These are phyloP conservation scores for Tolypocladium paradoxum DNA, from an alignment of 2,329 filamentous ascomycete species.

Conservation along the genomic window DNA sequence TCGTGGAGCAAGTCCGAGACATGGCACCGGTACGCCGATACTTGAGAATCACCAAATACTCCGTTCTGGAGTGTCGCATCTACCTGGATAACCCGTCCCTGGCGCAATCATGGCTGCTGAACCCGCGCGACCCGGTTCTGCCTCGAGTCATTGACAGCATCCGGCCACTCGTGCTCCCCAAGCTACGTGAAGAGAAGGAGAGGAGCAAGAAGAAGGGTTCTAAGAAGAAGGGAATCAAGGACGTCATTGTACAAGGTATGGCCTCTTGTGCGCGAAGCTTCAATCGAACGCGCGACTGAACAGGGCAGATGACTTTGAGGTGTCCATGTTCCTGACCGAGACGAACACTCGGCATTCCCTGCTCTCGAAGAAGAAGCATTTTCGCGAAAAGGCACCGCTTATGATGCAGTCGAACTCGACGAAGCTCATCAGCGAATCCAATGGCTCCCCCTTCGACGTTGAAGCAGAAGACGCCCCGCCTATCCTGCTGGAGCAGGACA, in stretches of 20 bases:
- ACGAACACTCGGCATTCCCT: conserved; percentile 76
- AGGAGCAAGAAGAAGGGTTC: conserved; percentile 48
- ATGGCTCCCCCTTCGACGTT: conserved; percentile 42
- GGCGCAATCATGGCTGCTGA: conserved; percentile 73
- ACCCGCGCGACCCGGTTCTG: conserved; percentile 63
- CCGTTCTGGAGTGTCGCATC: conserved; percentile 91
- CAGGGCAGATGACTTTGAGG: conserved; percentile 77
- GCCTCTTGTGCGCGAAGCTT: neutral
- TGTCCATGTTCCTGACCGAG: conserved; percentile 87
- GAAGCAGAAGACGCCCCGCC: conserved; percentile 28
- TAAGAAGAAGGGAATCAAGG: conserved; percentile 75
- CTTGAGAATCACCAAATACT: conserved; percentile 82
- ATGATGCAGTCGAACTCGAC: conserved; percentile 51
- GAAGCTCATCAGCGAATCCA: conserved; percentile 47
- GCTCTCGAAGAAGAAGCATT: conserved; percentile 74
- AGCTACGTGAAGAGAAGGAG: conserved; percentile 76
- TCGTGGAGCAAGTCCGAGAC: neutral
- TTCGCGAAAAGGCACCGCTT: conserved; percentile 45
- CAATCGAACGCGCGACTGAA: conserved; percentile 7
- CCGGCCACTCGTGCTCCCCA: conserved; percentile 77
- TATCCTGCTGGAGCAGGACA: conserved; percentile 38
- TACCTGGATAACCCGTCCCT: conserved; percentile 88
- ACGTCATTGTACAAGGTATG: conserved; percentile 70
- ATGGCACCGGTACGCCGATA: conserved; percentile 90
- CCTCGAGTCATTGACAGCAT: conserved; percentile 76